Base-by-base conservation (phyloP, 345 rosid genomes). In the Camelina hispida region DNA sequence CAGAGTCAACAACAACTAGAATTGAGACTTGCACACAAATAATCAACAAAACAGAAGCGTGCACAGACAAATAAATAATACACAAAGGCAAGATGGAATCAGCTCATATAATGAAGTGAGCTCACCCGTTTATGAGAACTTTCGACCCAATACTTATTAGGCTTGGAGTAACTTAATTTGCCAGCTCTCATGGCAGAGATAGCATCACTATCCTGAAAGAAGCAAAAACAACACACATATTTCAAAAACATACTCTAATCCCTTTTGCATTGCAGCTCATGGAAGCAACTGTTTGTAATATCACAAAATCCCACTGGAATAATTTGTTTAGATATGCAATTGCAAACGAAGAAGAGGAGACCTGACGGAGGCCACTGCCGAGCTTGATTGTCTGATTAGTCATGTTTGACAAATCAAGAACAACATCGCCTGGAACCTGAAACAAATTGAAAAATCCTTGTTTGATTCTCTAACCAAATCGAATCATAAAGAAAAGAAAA, bases 331-430 rank as follows among this genome's bases (percentile, higher is more conserved):
- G 66, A 38, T 20, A 25, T 25, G 28, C 28, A 25, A 25, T 23
- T 23, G 30, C 44, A 30, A 20, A 62, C 68, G 30, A 25, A 25
- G 16, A 25, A 71, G 48, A 34, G 0, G 42, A 48, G 43, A 90
- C 97, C 98, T 89, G 96, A 72, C 89, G 88, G 40, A 93, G 97
- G 72, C 98, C 97, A 44, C 93, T 83, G 32, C 97, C 98, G 22
- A 93, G 86, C 85, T 88, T 91, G 83, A 93, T 86, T 18, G 89
- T 91, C 69, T 87, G 92, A 81, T 89, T 89, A 59, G 84, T 61
- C 91, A 91, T 80, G 76, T 64, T 72, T 9, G 92, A 87, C 50
- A 93, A 87, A 80, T 89, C 92, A 69, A 93, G 82, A 69, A 91
- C 88, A 72, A 91, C 82, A 79, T 93, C 98, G 38, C 98, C 97